Base-by-base conservation (phyloP, 768 basidiomycete genomes). In the Lactarius indigo region DNA sequence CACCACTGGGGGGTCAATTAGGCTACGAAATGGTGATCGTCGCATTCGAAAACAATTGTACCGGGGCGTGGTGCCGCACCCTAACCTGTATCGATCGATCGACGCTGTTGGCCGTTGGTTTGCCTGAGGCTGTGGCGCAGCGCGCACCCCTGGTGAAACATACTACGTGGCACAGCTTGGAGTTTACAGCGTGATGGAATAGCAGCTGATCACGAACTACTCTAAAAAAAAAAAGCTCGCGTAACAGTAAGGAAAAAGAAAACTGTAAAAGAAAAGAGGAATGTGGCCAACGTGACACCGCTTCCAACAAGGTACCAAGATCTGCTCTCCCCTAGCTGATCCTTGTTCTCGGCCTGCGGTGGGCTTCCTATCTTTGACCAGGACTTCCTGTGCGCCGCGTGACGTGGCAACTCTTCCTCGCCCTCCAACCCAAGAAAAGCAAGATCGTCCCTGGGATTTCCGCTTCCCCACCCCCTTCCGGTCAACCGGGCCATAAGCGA, bases 371-470 rank as follows among this genome's bases (percentile, higher is more conserved):
- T 41, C 31, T 31, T 65, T 5, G 28, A 39, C 39, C 17, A 54
- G 17, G 10, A 12, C 23, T 54, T 33, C 31, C 9, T 39, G 15
- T 33, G 39, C 31, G 37, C 52, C 52, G 58, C n/a, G 56, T 66
- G 65, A 66, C 65, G 60, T 66, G 65, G 59, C 65, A 35, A 37
- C 35, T 37, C 31, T 47, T 60, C 44, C 44, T 33, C 44, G 44
- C 50, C 28, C 37, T 64, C 57, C 28, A 55, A 33, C 39, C 35
- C 23, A 18, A 59, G 30, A 31, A 31, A 41, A 56, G 15, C 30
- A 23, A 33, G 28, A 10, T 18, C n/a, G 35, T 57, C 64, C 23
- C n/a, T 23, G 23, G 47, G 35, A 7, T 50, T 39, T 44, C 18
- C 10, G n/a, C 9, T 59, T 61, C 41, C 61, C 20, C n/a, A 5